Evolutionary conservation across 768 basidiomycete species (phyloP), one percentile per base, ranked within the genome.

Genomic region (Galerina marginata): DNA sequence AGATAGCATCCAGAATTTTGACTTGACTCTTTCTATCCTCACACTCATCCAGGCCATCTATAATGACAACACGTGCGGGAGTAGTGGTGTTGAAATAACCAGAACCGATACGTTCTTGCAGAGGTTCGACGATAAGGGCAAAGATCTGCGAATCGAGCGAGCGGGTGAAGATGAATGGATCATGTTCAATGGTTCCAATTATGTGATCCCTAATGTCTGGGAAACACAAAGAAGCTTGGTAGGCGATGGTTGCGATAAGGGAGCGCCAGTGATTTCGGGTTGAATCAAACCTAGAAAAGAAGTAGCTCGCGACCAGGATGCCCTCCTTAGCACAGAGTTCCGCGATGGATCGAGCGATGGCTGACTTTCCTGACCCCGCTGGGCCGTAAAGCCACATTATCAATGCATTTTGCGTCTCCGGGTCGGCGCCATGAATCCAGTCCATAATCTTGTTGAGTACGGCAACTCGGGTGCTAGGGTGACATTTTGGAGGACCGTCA

Each of bases 41-140:
- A 25, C 56, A 57, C 49, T 57, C 56, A 15, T 57, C 56, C 6
- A 57, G 38, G 0, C 38, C 56, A 42, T 57, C 56, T 0, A 57
- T 42, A 4, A 48, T n/a, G 23, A 57, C 29, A 5, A 57, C 25
- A 6, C 52, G 39, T 3, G 52, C 37, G 9, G 10, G 3, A 20
- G 7, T 7, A 3, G 52, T 2, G 9, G 4, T 6, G 9, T 37
- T 42, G 37, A 26, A 49, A 15, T n/a, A 36, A 2, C 33, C 23
- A 0, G 36, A 9, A 10, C 6, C 29, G 3, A 25, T 25, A 10
- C 40, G 38, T n/a, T n/a, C 11, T n/a, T 49, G 36, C 6, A 16
- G 5, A 1, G 56, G 56, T 6, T 20, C 15, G 15, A 49, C 4
- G 36, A 57, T 26, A 4, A 57, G 10, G 1, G 46, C 12, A 4